phyloP scores from a whole-genome alignment of 805 yeast genomes.

The Spathaspora passalidarum region DNA sequence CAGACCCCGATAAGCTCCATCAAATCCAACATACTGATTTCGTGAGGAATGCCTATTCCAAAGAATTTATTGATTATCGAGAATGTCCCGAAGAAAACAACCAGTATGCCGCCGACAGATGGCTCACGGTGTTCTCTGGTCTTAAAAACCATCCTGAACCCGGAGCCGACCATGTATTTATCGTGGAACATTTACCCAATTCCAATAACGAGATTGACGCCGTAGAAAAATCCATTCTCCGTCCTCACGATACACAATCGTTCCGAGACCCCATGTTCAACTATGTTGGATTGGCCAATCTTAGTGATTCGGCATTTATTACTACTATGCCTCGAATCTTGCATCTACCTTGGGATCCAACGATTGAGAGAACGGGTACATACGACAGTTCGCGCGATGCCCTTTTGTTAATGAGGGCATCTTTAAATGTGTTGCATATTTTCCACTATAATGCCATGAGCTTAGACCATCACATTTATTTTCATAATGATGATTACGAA shows the following conservation, averaged over 20 bases:
- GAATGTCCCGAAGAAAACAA: constrained; percentile 33
- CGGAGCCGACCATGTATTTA: constrained; percentile 2
- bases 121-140: constrained; percentile 41
- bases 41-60: constrained; percentile 35
- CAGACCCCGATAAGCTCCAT: constrained; percentile 22
- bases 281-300: constrained; percentile 34
- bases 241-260: constrained; percentile 15
- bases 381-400: constrained; percentile 35
- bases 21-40: constrained; percentile 34
- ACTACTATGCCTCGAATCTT: constrained; percentile 41
- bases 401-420: constrained; percentile 20
- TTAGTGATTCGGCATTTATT: constrained; percentile 37
- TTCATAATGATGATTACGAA: constrained; percentile 27
- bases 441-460: constrained; percentile 46
- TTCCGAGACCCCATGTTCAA: constrained; percentile 26
- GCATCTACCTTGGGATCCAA: constrained; percentile 43
- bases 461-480: constrained; percentile 42
- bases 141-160: constrained; percentile 17
- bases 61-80: constrained; percentile 32
- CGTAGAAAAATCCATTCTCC: constrained; percentile 8
- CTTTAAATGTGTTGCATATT: constrained; percentile 33
- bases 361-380: constrained; percentile 26
- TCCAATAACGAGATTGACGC: not conserved
- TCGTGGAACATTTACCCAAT: constrained; percentile 9
- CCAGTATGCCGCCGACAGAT: constrained; percentile 31